Base-by-base conservation (phyloP, 176 grass and related monocot genomes). In the Aegilops bicornis region DNA sequence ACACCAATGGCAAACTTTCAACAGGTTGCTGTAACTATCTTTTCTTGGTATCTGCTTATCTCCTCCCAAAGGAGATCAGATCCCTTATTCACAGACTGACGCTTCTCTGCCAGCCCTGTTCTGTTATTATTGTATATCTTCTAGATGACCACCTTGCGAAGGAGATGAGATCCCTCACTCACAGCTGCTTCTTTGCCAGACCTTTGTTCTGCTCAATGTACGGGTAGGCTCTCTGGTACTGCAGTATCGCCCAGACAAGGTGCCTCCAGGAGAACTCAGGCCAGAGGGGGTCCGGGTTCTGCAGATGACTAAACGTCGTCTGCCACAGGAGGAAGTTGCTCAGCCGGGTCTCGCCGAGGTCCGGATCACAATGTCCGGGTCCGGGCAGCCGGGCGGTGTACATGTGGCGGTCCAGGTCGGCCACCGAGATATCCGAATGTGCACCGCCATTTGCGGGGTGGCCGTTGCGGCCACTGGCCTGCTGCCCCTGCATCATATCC, bases 301-400 rank as follows among this genome's bases (percentile, higher is more conserved):
- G 93, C 80, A 95, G 52, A 82, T 95, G 96, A 14, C 83, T 92
- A 31, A 90, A 93, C 6, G 86, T 87, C 1, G 86, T 87, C 85
- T 98, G 96, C 93, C 93, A 95, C 1, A 98, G 84, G 40, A 98
- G 91, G 48, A 98, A 98, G 74, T 98, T 98, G 82, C 96, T 98
- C 56, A 98, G 68, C 4, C 93, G 88, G 45, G 86, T 92, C 81
- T 98, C 96, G 0, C 93, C 7, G 93, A 95, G 43, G 96, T 95
- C 17, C 96, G 86, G 56, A 98, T 88, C 62, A 95, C 78, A 22
- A 98, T 92, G 64, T 94, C 93, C 8, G 96, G 90, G 35, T 98
- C 96, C 0, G 77, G 87, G 79, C 91, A 95, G 29, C 81, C 86
- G n/a, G 5, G 87, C 77, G 0, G 27, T 90, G 50, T 95, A 95